Evolutionary conservation across 2,329 filamentous ascomycete genomes (phyloP).

Genomic region (Aspergillus pseudonomiae): DNA sequence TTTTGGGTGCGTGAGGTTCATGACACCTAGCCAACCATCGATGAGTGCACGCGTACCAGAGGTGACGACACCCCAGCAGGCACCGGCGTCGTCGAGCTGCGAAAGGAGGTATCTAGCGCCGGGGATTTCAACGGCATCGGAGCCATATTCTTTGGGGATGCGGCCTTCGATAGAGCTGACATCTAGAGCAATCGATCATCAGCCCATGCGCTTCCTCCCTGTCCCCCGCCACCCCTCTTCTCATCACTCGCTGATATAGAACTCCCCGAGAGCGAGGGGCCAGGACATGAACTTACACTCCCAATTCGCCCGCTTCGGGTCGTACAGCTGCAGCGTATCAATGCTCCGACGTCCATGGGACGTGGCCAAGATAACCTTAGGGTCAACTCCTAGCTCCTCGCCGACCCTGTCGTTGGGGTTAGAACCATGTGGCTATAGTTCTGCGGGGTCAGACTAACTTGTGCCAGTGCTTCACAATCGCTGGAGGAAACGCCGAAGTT

Average conservation of each 20-base stretch:
- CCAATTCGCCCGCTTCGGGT: constrained; percentile 86
- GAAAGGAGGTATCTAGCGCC: constrained; percentile 74
- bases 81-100: constrained; percentile 62
- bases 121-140: constrained; percentile 81
- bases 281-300: constrained; percentile 68
- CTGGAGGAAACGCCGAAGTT: constrained; percentile 32
- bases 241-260: background rate
- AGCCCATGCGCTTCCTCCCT: background rate
- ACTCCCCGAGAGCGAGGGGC: constrained; percentile 4
- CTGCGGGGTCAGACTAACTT: constrained; percentile 41
- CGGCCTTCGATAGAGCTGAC: constrained; percentile 75
- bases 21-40: constrained; percentile 70
- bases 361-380: constrained; percentile 81
- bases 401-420: constrained; percentile 50
- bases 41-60: constrained; percentile 70
- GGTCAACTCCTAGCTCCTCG: constrained; percentile 79
- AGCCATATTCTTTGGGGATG: constrained; percentile 75
- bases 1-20: constrained; percentile 66
- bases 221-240: background rate
- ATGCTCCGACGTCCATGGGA: constrained; percentile 91
- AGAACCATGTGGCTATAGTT: background rate
- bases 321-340: constrained; percentile 77
- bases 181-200: constrained; percentile 56
- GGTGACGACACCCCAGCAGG: constrained; percentile 82
- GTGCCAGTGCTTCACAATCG: constrained; percentile 68